Evolutionary conservation across 495 filamentous ascomycete species (phyloP), one percentile per base, ranked within the genome.

Genomic region (Bombardia bombarda): DNA sequence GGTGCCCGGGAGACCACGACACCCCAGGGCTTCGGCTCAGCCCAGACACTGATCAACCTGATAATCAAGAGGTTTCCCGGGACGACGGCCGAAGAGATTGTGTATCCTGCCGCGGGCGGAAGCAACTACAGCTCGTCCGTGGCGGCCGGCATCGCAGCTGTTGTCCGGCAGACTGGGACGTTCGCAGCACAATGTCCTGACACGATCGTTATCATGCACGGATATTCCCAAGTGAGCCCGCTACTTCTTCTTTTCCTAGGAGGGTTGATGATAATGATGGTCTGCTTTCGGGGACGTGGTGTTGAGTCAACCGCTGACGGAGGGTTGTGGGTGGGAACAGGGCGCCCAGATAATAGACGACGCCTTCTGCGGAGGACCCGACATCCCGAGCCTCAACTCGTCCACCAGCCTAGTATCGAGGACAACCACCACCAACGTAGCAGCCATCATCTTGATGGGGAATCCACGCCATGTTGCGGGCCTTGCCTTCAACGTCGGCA

Each of bases 1-100:
- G 77, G 74, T 16, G 80, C 79, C 3, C 72, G 79, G 32, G 79
- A 82, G 57, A 82, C 78, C 5, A 77, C 73, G 2, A 75, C 56
- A 3, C 56, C 71, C 4, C 54, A 67, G 7, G 77, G 78, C 9
- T 78, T 73, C 50, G 78, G 78, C 5, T 69, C 73, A 4, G 55
- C 69, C 32, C 60, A 43, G 34, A 68, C 67, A 3, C 70, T 80
- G 20, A 69, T 80, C 38, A 64, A 78, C 39, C 59, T 66, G 12
- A 47, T 79, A 13, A 46, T 68, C 10, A 54, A 55, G 21, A 69
- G 70, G 14, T 73, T 74, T 45, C 50, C 70, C 0, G 69, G 68
- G n/a, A 55, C 70, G 3, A 76, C 72, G 9, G 50, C 72, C 2
- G 77, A 80, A 48, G 68, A 70, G 5, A 78, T 82, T 37, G 55